Evolutionary conservation across 2,329 filamentous ascomycete species (phyloP).

Genomic region (Bipolaris oryzae): DNA sequence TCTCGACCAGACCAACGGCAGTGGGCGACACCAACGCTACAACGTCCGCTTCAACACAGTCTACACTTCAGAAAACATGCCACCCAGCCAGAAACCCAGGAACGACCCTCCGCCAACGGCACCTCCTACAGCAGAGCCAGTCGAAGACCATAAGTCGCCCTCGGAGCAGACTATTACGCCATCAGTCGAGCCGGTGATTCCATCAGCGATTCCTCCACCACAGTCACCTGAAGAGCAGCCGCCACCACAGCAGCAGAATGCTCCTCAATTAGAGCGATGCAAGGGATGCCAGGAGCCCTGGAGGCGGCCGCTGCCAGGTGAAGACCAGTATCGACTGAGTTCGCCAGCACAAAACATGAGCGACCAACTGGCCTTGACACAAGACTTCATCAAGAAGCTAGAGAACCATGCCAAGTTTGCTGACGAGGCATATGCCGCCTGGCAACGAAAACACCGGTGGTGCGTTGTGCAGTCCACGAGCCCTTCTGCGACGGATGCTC

Average conservation of each 20-base stretch:
- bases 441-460: slow-evolving; percentile 11
- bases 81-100: slow-evolving; percentile 24
- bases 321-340: slow-evolving; percentile 13
- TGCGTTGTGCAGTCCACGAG: slow-evolving; percentile 5
- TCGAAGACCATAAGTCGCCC: slow-evolving; percentile 12
- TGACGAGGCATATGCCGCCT: slow-evolving; percentile 23
- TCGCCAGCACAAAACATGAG: slow-evolving; percentile 23
- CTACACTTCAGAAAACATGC: slow-evolving; percentile 24
- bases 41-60: slow-evolving; percentile 35
- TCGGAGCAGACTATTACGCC: slow-evolving; percentile 12
- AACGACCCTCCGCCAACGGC: slow-evolving; percentile 19
- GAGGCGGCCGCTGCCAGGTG: slow-evolving; percentile 26
- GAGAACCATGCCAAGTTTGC: slow-evolving; percentile 24
- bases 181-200: slow-evolving; percentile 14
- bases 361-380: slow-evolving; percentile 20
- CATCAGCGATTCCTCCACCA: neutral
- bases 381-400: slow-evolving; percentile 25
- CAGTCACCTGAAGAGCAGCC: slow-evolving; percentile 9
- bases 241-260: slow-evolving; percentile 15
- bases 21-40: slow-evolving; percentile 29
- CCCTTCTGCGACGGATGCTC: slow-evolving; percentile 7
- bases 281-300: slow-evolving; percentile 28
- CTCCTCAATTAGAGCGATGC: slow-evolving; percentile 29
- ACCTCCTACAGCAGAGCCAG: slow-evolving; percentile 8
- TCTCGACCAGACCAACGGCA: slow-evolving; percentile 17